Evolutionary conservation across 257 asterid genomes (phyloP).

Genomic region (Fraxinus cuspidata): DNA sequence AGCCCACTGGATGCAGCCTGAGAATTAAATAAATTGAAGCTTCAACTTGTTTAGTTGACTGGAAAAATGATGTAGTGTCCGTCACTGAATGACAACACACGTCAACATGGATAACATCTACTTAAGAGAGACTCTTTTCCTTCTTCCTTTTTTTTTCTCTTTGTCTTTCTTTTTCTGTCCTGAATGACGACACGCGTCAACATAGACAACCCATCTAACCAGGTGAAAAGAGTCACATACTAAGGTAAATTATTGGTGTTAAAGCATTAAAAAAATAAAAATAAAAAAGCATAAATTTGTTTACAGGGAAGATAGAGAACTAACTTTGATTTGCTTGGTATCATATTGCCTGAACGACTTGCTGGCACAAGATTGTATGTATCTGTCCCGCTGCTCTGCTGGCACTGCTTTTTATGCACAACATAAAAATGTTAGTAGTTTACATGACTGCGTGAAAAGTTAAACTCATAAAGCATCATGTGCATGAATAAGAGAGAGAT

Average conservation of each 20-base stretch:
- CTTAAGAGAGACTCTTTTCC: neutral
- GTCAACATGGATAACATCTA: neutral
- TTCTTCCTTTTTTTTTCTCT: too few species aligned
- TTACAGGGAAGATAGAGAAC: slow-evolving; percentile 42
- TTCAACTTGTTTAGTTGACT: slow-evolving; percentile 28
- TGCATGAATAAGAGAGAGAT: neutral
- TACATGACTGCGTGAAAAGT: slow-evolving; percentile 4
- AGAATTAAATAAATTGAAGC: slow-evolving; percentile 22
- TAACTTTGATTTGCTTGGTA: slow-evolving; percentile 60
- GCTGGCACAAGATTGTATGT: slow-evolving; percentile 60
- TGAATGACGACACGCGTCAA: neutral
- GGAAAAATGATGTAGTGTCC: slow-evolving; percentile 4
- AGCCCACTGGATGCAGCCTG: slow-evolving; percentile 52
- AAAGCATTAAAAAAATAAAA: neutral
- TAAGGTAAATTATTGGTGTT: neutral
- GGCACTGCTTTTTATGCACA: slow-evolving; percentile 44
- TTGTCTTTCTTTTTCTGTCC: neutral
- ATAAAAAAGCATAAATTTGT: neutral
- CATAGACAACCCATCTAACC: neutral
- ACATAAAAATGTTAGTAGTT: slow-evolving; percentile 26
- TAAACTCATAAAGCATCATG: neutral
- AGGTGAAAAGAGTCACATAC: neutral
- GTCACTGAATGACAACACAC: neutral
- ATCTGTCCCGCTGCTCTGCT: slow-evolving; percentile 60
- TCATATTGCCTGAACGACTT: slow-evolving; percentile 65